These are phyloP conservation scores for Fraxinus sp. DNA, from an alignment of 305 asterid genomes.

Conservation along the genomic window DNA sequence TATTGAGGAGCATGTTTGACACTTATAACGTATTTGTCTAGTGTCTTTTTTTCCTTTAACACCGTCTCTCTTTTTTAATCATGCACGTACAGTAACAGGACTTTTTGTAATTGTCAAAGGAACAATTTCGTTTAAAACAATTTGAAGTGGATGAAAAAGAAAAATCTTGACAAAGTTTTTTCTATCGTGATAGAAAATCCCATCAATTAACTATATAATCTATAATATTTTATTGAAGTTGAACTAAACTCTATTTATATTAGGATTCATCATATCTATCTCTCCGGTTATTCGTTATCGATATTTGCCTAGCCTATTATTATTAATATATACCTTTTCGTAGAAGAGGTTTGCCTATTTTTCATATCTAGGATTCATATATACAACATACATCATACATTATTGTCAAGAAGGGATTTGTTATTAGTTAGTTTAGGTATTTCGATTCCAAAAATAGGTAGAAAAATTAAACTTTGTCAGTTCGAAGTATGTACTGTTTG, in stretches of 20 bases:
- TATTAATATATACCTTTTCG: background rate
- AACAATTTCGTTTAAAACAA: background rate
- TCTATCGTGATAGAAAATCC: background rate
- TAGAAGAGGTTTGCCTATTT: background rate
- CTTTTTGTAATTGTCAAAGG: background rate
- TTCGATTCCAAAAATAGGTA: background rate
- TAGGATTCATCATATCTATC: background rate
- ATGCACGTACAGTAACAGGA: background rate
- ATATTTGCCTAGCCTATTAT: background rate
- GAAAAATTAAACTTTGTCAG: background rate
- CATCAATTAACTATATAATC: background rate
- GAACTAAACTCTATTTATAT: background rate
- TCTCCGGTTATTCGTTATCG: background rate
- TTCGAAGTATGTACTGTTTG: background rate
- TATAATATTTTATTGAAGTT: background rate
- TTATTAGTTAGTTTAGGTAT: background rate
- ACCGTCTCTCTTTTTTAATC: too few species aligned
- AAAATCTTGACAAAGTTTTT: background rate
- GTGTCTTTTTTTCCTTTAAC: background rate
- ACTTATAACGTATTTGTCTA: background rate
- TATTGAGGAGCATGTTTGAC: background rate
- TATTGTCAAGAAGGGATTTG: background rate
- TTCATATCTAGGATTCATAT: background rate
- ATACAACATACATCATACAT: background rate
- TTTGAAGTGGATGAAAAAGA: background rate